phyloP scores from a whole-genome alignment of 495 filamentous ascomycete genomes.

The Aspergillus nidulans region DNA sequence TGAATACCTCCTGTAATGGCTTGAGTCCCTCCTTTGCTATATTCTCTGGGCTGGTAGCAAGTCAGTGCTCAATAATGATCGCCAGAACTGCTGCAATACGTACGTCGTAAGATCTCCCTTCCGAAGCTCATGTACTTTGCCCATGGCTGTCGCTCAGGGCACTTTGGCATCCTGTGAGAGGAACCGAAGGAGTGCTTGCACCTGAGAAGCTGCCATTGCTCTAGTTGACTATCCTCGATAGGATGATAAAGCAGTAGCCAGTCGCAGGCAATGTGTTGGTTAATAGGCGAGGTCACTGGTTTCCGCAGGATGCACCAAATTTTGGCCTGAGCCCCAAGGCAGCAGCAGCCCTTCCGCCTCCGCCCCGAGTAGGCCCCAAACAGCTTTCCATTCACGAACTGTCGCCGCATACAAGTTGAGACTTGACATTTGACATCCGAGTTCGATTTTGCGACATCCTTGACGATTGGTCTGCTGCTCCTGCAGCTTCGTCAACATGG shows the following conservation, averaged over 20 bases:
- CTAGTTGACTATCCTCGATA: neutral
- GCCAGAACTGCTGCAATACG: constrained; percentile 9
- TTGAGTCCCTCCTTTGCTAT: constrained; percentile 57
- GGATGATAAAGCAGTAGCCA: neutral
- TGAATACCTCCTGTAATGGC: constrained; percentile 55
- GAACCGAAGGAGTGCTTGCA: constrained; percentile 71
- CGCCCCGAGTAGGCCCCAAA: neutral
- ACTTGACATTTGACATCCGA: neutral
- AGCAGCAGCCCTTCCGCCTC: constrained; percentile 12
- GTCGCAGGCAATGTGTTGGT: neutral
- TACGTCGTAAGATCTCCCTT: constrained; percentile 59
- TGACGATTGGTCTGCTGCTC: constrained; percentile 18
- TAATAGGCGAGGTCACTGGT: neutral
- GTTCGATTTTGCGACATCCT: neutral
- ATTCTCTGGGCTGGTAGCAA: constrained; percentile 44
- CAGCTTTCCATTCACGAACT: constrained; percentile 4
- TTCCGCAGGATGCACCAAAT: too few species aligned
- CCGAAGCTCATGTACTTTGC: constrained; percentile 63
- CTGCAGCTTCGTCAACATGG: constrained; percentile 31
- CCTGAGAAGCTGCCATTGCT: constrained; percentile 33
- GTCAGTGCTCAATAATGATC: neutral
- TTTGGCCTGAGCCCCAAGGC: constrained; percentile 15
- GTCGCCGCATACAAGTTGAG: neutral
- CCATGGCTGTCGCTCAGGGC: constrained; percentile 55
- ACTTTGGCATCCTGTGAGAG: constrained; percentile 69